Evolutionary conservation across 306 rosid species (phyloP).

Genomic region (Fragaria ananassa): DNA sequence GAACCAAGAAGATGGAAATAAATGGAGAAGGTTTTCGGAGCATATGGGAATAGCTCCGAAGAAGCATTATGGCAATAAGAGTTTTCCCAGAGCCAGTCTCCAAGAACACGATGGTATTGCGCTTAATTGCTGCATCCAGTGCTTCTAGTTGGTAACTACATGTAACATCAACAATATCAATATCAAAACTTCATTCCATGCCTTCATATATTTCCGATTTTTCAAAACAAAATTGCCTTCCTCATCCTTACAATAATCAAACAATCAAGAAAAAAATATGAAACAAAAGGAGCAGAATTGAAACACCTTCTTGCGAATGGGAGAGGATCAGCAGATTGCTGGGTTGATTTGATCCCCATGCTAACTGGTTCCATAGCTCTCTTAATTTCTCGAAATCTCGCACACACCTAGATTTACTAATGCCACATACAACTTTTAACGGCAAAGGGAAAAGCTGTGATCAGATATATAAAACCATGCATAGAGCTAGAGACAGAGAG

Average conservation of each 20-base stretch:
- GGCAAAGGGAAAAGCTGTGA: no score
- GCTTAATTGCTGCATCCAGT: conserved; percentile 48
- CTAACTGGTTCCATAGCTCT: not conserved
- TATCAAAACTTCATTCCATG: not conserved
- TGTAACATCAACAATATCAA: not conserved
- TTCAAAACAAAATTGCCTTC: no score
- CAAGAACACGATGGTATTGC: conserved; percentile 66
- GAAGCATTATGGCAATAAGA: conserved; percentile 82
- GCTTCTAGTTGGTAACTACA: conserved; percentile 84
- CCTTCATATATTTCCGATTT: not conserved
- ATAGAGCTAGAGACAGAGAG: no score
- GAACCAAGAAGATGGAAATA: conserved; percentile 77
- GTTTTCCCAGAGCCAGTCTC: conserved; percentile 96
- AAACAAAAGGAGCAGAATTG: no score
- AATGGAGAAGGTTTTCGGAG: conserved; percentile 63
- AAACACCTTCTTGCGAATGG: conserved; percentile 68
- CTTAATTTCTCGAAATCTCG: no score
- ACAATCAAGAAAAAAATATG: not conserved
- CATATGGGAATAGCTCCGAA: conserved; percentile 62
- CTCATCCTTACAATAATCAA: not conserved
- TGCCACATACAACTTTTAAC: no score
- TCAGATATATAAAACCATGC: no score
- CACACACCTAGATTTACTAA: no score
- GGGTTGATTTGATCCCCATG: conserved; percentile 35
- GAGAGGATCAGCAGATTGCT: conserved; percentile 35